Conservation (phyloP, 306 rosid genomes). For the Inga oerstediana region DNA sequence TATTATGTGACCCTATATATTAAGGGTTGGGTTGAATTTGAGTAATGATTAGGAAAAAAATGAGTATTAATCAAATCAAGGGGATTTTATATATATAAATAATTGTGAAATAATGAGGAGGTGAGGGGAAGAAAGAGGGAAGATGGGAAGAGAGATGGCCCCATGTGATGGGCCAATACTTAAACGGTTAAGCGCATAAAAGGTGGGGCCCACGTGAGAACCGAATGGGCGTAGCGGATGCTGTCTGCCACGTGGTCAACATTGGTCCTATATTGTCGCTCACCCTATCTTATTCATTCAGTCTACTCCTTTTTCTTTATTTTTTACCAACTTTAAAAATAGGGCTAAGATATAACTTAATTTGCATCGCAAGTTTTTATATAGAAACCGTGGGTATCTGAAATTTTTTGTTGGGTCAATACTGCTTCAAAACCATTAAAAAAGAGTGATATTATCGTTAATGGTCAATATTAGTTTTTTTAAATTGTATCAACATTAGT, state of each 20-base stretch:
- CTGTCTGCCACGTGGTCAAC: constrained; percentile 97
- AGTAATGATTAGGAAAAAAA: background rate
- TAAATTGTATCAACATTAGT: too few relatives aligned
- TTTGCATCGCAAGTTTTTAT: too few relatives aligned
- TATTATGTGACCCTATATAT: background rate
- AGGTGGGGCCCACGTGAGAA: constrained; percentile 59
- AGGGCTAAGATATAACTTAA: too few relatives aligned
- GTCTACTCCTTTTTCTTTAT: background rate
- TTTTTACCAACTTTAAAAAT: background rate
- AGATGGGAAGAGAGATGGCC: constrained; percentile 41
- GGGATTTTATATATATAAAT: background rate
- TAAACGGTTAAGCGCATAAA: constrained; percentile 10
- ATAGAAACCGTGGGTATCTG: too few relatives aligned
- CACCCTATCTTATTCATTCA: constrained; percentile 29
- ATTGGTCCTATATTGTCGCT: constrained; percentile 79
- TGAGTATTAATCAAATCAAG: background rate
- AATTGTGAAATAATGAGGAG: background rate
- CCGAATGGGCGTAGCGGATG: constrained; percentile 41
- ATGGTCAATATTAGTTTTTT: too few relatives aligned
- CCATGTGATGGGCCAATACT: constrained; percentile 63
- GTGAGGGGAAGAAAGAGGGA: constrained; percentile 21
- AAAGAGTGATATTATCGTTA: too few relatives aligned
- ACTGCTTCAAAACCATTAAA: too few relatives aligned
- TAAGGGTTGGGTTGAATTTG: background rate
- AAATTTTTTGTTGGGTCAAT: too few relatives aligned